These are phyloP conservation scores for Euphorbia tirucalli DNA, from an alignment of 345 rosid genomes.

Conservation along the genomic window DNA sequence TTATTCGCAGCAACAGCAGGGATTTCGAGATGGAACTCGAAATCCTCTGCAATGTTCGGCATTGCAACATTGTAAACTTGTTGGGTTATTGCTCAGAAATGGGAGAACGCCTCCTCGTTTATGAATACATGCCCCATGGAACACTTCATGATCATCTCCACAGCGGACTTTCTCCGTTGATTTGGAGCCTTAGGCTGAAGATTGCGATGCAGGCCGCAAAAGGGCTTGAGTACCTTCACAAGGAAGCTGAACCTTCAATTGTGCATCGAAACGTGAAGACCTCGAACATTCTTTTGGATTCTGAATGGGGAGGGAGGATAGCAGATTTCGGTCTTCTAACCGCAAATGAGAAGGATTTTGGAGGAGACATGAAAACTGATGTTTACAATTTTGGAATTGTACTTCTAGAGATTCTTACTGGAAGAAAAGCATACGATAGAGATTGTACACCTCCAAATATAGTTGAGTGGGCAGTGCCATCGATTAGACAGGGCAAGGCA, in stretches of 20 bases:
- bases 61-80: slow-evolving; percentile 77
- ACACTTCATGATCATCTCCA: slow-evolving; percentile 85
- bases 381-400: slow-evolving; percentile 67
- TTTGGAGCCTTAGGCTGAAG: slow-evolving; percentile 65
- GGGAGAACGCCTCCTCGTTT: slow-evolving; percentile 88
- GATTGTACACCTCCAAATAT: slow-evolving; percentile 59
- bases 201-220: slow-evolving; percentile 73
- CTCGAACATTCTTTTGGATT: slow-evolving; percentile 77
- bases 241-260: slow-evolving; percentile 58
- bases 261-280: slow-evolving; percentile 67
- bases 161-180: slow-evolving; percentile 67
- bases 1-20: slow-evolving; percentile 72
- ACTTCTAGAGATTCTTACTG: slow-evolving; percentile 78
- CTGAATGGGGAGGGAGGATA: slow-evolving; percentile 82
- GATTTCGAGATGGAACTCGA: slow-evolving; percentile 81
- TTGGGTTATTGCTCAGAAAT: slow-evolving; percentile 80
- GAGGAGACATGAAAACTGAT: slow-evolving; percentile 53
- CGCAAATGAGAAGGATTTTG: slow-evolving; percentile 49
- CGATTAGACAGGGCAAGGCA: slow-evolving; percentile 61
- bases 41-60: slow-evolving; percentile 69
- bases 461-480: slow-evolving; percentile 73
- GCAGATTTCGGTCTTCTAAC: slow-evolving; percentile 77
- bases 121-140: slow-evolving; percentile 88
- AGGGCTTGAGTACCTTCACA: slow-evolving; percentile 86
- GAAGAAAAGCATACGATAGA: slow-evolving; percentile 73